A percentile compares a stretch with the other conserved stretches of the same genome.
Evolutionary conservation across 352 stramenopile genomes (phyloP).

Genomic region (Hyaloperonospora arabidopsidis): DNA sequence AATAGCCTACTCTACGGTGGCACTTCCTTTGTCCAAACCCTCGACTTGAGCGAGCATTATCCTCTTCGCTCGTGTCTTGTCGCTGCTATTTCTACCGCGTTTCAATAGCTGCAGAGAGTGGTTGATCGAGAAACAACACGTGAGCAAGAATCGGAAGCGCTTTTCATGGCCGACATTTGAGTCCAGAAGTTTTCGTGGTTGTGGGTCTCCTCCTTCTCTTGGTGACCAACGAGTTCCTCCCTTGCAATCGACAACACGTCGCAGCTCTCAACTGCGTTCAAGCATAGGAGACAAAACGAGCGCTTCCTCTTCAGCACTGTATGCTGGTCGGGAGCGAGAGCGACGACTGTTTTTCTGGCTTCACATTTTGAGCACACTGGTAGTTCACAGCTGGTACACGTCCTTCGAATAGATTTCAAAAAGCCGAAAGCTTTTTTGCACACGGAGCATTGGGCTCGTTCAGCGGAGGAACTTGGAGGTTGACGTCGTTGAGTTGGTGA

Average conservation of each 20-base stretch:
- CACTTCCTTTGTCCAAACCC: too few species aligned
- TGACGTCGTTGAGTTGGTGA: not conserved
- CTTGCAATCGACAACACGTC: slow-evolving; percentile 28
- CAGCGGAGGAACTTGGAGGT: not conserved
- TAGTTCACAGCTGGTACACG: slow-evolving; percentile 28
- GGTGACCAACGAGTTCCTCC: slow-evolving; percentile 23
- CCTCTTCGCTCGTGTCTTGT: too few species aligned
- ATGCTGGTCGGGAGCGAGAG: slow-evolving; percentile 29
- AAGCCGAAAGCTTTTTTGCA: slow-evolving; percentile 25
- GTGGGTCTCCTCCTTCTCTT: slow-evolving; percentile 18
- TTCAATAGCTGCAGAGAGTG: too few species aligned
- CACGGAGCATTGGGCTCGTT: slow-evolving; percentile 16
- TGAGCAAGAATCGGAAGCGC: slow-evolving; percentile 24
- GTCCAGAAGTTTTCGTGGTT: slow-evolving; percentile 10
- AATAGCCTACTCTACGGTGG: too few species aligned
- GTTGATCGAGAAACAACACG: slow-evolving; percentile 7
- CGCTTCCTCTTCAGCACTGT: slow-evolving; percentile 28
- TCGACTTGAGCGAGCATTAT: too few species aligned
- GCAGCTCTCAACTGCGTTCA: slow-evolving; percentile 20
- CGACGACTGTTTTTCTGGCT: slow-evolving; percentile 30
- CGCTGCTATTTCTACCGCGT: too few species aligned
- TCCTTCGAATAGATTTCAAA: slow-evolving; percentile 19
- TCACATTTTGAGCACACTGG: slow-evolving; percentile 33
- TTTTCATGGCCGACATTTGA: slow-evolving; percentile 23
- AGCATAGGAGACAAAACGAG: slow-evolving; percentile 26